Evolutionary conservation across 2,329 filamentous ascomycete species (phyloP).

Genomic region (Berkeleyomyces basicola): DNA sequence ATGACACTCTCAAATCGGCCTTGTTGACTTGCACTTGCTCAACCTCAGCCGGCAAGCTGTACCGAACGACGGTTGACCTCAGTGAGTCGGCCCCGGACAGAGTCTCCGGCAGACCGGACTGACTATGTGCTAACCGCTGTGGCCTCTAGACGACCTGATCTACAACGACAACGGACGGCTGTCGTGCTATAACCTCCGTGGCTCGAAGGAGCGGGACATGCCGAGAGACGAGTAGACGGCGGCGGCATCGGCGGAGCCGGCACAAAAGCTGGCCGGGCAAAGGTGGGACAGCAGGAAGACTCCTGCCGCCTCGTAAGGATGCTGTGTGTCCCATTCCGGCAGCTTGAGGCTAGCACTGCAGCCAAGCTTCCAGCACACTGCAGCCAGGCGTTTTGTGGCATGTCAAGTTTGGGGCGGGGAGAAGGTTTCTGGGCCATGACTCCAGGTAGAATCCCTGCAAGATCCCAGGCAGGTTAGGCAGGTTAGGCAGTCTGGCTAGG

Average conservation of each 20-base stretch:
- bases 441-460: not conserved
- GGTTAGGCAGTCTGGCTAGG: too few relatives aligned
- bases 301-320: not conserved
- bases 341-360: not conserved
- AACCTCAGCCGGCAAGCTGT: not conserved
- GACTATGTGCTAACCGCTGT: not conserved
- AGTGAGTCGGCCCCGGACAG: not conserved
- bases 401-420: not conserved
- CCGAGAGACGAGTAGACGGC: not conserved
- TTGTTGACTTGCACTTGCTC: constrained; percentile 3
- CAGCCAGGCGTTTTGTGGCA: not conserved
- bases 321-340: not conserved
- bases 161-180: constrained; percentile 5
- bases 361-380: not conserved
- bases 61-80: constrained; percentile 4
- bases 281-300: not conserved
- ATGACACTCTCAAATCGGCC: not conserved
- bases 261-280: not conserved
- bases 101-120: not conserved
- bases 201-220: not conserved
- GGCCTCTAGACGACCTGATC: not conserved
- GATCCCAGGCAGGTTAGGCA: not conserved
- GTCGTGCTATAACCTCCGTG: not conserved
- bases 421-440: not conserved
- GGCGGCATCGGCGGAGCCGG: not conserved